Percentiles rank a stretch among this genome's conserved stretches.
Evolutionary conservation across 768 basidiomycete genomes (phyloP).

Genomic region (Mycena galericulata): DNA sequence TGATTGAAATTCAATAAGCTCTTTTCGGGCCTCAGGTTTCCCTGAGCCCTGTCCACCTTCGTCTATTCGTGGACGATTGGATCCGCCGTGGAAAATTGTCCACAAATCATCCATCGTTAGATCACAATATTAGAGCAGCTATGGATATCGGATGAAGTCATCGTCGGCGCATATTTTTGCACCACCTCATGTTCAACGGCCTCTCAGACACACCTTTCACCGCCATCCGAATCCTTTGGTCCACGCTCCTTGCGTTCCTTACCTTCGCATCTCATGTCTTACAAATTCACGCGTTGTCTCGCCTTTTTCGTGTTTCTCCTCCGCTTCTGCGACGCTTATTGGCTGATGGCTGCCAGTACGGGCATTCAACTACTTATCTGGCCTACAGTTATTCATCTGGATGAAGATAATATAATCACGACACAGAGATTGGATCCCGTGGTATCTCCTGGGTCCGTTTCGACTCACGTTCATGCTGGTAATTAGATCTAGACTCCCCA

Average conservation of each 20-base stretch:
- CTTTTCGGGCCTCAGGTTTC: too few species aligned
- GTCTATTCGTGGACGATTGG: too few species aligned
- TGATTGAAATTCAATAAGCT: too few species aligned
- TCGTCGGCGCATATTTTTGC: constrained; percentile 9
- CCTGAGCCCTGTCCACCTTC: too few species aligned
- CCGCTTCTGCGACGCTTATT: constrained; percentile 25
- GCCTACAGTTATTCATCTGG: not conserved
- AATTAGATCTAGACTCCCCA: not conserved
- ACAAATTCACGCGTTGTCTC: not conserved
- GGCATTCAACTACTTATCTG: not conserved
- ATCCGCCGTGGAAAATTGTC: too few species aligned
- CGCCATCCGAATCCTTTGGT: not conserved
- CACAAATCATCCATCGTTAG: too few species aligned
- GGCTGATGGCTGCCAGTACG: constrained; percentile 34
- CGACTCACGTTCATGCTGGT: constrained; percentile 34
- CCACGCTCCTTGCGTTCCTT: not conserved
- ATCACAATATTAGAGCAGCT: too few species aligned
- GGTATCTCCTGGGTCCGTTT: constrained; percentile 30
- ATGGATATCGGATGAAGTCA: not conserved
- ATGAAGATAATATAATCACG: constrained; percentile 34
- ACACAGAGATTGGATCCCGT: constrained; percentile 34
- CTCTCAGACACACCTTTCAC: not conserved
- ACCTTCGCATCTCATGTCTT: constrained; percentile 1
- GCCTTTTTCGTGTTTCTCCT: constrained; percentile 1
- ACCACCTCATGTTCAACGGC: not conserved